These are phyloP conservation scores for Nakazawaea molendinolei DNA, from an alignment of 805 yeast genomes.

Conservation along the genomic window DNA sequence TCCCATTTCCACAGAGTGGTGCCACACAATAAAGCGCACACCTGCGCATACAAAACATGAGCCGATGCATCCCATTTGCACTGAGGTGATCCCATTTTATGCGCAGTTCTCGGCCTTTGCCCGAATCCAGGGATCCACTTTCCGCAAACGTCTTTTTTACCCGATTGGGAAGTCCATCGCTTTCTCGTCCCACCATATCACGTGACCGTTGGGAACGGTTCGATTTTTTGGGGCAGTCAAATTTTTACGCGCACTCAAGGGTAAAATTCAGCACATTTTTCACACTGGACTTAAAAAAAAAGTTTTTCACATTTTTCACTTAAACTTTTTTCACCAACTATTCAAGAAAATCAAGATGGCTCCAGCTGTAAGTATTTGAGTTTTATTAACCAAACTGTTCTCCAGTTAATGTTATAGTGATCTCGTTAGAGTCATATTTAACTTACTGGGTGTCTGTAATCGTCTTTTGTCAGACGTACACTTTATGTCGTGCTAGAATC, in stretches of 20 bases:
- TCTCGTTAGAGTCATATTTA: constrained; percentile 16
- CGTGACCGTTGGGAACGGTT: no score
- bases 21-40: no score
- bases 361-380: constrained; percentile 71
- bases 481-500: no score
- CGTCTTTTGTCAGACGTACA: constrained; percentile 22
- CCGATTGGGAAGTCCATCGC: no score
- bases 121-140: not conserved
- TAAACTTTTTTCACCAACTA: not conserved
- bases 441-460: constrained; percentile 40
- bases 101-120: no score
- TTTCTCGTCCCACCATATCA: no score
- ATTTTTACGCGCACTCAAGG: not conserved
- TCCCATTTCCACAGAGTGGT: not conserved
- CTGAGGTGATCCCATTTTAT: not conserved
- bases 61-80: constrained; percentile 1
- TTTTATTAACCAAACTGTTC: not conserved
- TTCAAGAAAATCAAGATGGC: constrained; percentile 49
- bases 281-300: constrained; percentile 1
- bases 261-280: not conserved
- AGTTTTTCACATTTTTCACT: constrained; percentile 2
- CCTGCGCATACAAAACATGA: no score
- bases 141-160: no score
- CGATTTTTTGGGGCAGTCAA: no score
- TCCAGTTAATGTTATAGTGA: constrained; percentile 14